Conservation (phyloP, 2,329 filamentous ascomycete genomes). For the Calonectria fujianensis region DNA sequence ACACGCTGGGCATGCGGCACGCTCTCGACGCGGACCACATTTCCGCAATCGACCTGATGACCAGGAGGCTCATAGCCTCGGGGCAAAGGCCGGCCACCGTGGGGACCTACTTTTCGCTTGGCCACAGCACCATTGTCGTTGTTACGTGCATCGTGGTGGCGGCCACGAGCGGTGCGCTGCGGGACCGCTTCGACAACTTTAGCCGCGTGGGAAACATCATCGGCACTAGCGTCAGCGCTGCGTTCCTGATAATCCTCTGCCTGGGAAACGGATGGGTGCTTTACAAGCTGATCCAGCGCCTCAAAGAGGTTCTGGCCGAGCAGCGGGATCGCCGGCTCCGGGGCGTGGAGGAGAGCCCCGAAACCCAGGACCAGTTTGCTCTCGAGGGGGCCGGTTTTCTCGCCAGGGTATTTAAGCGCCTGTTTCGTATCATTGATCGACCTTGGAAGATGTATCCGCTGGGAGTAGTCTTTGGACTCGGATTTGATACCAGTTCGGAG, state of each 20-base stretch:
- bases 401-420: conserved; percentile 80
- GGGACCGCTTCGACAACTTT: conserved; percentile 87
- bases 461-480: conserved; percentile 91
- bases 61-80: conserved; percentile 88
- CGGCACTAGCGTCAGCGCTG: conserved; percentile 89
- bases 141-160: conserved; percentile 94
- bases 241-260: conserved; percentile 88
- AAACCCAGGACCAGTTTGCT: conserved; percentile 71
- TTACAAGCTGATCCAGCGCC: conserved; percentile 82
- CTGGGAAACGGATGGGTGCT: conserved; percentile 91
- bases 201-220: conserved; percentile 89
- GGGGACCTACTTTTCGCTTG: conserved; percentile 94
- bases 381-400: conserved; percentile 87
- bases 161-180: conserved; percentile 89
- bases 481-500: conserved; percentile 96
- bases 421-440: conserved; percentile 84
- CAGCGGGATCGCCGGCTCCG: conserved; percentile 50
- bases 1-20: conserved; percentile 92
- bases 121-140: conserved; percentile 94
- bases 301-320: conserved; percentile 75
- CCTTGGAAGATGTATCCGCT: conserved; percentile 98
- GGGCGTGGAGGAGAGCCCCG: conserved; percentile 43
- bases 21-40: conserved; percentile 98
- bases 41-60: conserved; percentile 94
- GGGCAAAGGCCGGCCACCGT: conserved; percentile 93